Base-by-base conservation (phyloP, 2,329 filamentous ascomycete genomes). In the Herpotrichia juniperi region DNA sequence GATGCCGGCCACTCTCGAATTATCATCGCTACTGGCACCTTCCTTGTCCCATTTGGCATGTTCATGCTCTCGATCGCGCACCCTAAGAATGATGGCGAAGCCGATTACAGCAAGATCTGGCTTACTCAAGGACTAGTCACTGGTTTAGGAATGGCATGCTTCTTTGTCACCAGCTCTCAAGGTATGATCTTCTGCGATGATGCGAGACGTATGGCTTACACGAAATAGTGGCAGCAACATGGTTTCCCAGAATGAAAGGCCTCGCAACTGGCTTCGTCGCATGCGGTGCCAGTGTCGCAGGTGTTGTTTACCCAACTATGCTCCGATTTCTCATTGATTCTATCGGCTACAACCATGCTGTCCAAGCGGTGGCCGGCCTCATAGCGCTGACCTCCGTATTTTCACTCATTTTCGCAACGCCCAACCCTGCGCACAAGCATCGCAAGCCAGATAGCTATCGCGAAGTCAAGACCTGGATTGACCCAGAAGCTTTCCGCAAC, bases 101-200 rank as follows among this genome's bases (percentile, higher is more conserved):
- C 71, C 37, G 76, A 69, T 47, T 80, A 78, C 58, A 68, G 57
- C 25, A 58, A 74, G 6, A 78, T 79, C 21, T 79, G 77, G 77
- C 62, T 76, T 10, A 77, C 76, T 4, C 78, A 81, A 60, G 79
- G 79, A 3, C 60, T 81, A 32, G 62, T 80, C 31, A 72, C 73
- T 22, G 78, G 78, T 4, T 51, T 81, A 9, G 79, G 79, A 9
- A 81, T 81, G 79, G 73, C 77, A n/a, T 81, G 78, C 56, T 80
- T 79, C 64, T 81, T 81, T 56, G 79, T 81, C 4, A 75, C 75
- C 21, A 79, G 78, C 54, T 81, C 79, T 21, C 78, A 81, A 68
- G 72, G 78, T 80, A 72, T 51, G 74, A 24, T n/a, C 24, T 19
- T 1, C 5, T 1, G 19, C 24, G 43, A 5, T 4, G 30, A 40